Percentiles rank a stretch among this genome's conserved stretches.
These are phyloP conservation scores for Croton setiger DNA, from an alignment of 441 rosid genomes.

Conservation along the genomic window DNA sequence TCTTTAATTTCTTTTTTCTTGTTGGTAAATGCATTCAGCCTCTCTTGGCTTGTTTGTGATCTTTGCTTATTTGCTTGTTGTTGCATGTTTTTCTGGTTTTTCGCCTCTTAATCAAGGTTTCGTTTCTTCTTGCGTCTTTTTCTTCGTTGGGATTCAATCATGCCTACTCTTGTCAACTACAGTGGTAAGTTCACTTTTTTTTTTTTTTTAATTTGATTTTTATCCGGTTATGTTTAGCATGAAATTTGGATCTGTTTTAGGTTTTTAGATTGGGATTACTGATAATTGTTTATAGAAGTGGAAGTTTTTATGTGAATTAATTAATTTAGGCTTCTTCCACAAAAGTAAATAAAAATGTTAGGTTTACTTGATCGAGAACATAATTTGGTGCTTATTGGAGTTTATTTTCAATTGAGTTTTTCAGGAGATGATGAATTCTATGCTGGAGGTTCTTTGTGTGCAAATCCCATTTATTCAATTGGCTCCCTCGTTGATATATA, in stretches of 20 bases:
- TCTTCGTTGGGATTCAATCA: constrained; percentile 29
- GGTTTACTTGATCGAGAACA: background rate
- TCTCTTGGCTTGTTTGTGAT: constrained; percentile 22
- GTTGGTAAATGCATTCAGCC: constrained; percentile 37
- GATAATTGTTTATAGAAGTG: background rate
- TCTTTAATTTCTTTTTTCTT: background rate
- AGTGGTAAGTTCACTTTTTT: constrained; percentile 34
- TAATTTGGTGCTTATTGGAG: constrained; percentile 18
- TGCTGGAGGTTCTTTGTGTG: constrained; percentile 40
- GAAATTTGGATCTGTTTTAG: constrained; percentile 14
- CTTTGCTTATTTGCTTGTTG: constrained; percentile 15
- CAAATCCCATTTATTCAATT: constrained; percentile 39
- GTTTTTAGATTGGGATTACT: background rate
- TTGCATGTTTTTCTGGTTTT: constrained; percentile 15
- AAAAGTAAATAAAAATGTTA: background rate
- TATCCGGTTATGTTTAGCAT: background rate
- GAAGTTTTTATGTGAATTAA: background rate
- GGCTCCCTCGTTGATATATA: constrained; percentile 44
- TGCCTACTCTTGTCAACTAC: constrained; percentile 69
- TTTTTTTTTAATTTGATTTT: background rate
- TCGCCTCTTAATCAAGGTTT: constrained; percentile 21
- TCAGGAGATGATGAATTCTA: constrained; percentile 64
- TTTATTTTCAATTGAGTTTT: constrained; percentile 24
- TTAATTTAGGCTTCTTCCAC: background rate
- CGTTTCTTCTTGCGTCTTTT: constrained; percentile 15